phyloP scores from a whole-genome alignment of 306 rosid species.

The Myrica gale region DNA sequence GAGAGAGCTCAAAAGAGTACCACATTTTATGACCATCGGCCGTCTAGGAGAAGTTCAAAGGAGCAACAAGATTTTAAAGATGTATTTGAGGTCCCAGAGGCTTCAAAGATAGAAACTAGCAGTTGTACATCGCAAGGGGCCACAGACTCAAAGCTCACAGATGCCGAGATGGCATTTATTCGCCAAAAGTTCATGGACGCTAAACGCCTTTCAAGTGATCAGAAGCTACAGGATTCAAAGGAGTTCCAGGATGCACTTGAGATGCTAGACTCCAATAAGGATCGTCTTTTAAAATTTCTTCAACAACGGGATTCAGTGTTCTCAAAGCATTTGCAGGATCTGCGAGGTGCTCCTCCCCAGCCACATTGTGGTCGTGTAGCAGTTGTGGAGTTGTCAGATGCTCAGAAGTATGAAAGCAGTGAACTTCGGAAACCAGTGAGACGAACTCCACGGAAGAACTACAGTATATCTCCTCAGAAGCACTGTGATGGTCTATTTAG shows the following conservation, averaged over 20 bases:
- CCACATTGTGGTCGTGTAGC: constrained; percentile 46
- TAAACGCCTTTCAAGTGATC: constrained; percentile 72
- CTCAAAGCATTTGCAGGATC: constrained; percentile 78
- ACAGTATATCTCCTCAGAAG: constrained; percentile 47
- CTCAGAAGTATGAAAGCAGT: constrained; percentile 36
- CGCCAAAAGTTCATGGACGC: constrained; percentile 87
- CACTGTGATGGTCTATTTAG: constrained; percentile 38
- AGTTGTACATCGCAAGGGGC: constrained; percentile 44
- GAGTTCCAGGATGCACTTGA: constrained; percentile 77
- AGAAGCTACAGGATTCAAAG: constrained; percentile 69
- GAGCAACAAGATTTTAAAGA: constrained; percentile 82
- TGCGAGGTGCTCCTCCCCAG: constrained; percentile 47
- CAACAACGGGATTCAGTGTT: constrained; percentile 86
- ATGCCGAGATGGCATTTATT: constrained; percentile 77
- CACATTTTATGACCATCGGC: constrained; percentile 32
- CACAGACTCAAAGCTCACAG: constrained; percentile 48
- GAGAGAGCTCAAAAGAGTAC: constrained; percentile 48
- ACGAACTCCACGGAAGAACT: constrained; percentile 38
- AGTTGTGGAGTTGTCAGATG: constrained; percentile 41
- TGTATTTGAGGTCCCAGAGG: constrained; percentile 82
- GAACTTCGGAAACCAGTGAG: constrained; percentile 49
- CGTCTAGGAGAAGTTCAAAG: constrained; percentile 59
- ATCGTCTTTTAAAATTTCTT: constrained; percentile 70
- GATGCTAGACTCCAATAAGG: constrained; percentile 80
- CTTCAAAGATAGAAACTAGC: constrained; percentile 50